A percentile compares a stretch with the other conserved stretches of the same genome.
Evolutionary conservation across 2,329 filamentous ascomycete species (phyloP).

Genomic region (Xylariaceae sp.): DNA sequence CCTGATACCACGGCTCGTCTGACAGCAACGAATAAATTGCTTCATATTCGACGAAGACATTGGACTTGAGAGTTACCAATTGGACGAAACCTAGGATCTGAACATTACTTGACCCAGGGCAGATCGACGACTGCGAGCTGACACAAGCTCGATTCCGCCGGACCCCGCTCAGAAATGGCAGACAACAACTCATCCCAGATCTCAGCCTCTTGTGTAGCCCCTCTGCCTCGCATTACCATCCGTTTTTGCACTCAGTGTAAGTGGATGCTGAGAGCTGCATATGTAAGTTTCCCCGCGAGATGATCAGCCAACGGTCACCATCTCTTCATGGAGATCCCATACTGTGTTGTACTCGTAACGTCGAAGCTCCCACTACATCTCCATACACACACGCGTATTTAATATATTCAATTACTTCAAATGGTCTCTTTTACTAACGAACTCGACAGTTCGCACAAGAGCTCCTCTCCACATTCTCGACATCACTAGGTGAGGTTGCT

Average conservation of each 20-base stretch:
- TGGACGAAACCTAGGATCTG: too few relatives aligned
- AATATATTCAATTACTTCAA: background rate
- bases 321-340: too few relatives aligned
- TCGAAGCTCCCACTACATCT: background rate
- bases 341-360: too few relatives aligned
- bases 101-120: too few relatives aligned
- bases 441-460: slow-evolving; percentile 78
- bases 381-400: background rate
- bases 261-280: slow-evolving; percentile 84
- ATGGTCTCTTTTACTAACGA: background rate
- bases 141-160: background rate
- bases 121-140: too few relatives aligned
- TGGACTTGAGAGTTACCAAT: too few relatives aligned
- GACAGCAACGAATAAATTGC: too few relatives aligned
- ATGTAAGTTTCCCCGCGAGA: slow-evolving; percentile 51
- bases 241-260: slow-evolving; percentile 91
- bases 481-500: slow-evolving; percentile 78
- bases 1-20: too few relatives aligned
- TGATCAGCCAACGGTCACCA: too few relatives aligned
- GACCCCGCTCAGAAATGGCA: slow-evolving; percentile 10
- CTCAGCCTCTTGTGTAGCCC: slow-evolving; percentile 1
- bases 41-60: too few relatives aligned
- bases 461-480: slow-evolving; percentile 87
- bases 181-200: too few relatives aligned
- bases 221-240: slow-evolving; percentile 75